Base-by-base conservation (phyloP, 2,329 filamentous ascomycete species). In the Ophiostoma ips region DNA sequence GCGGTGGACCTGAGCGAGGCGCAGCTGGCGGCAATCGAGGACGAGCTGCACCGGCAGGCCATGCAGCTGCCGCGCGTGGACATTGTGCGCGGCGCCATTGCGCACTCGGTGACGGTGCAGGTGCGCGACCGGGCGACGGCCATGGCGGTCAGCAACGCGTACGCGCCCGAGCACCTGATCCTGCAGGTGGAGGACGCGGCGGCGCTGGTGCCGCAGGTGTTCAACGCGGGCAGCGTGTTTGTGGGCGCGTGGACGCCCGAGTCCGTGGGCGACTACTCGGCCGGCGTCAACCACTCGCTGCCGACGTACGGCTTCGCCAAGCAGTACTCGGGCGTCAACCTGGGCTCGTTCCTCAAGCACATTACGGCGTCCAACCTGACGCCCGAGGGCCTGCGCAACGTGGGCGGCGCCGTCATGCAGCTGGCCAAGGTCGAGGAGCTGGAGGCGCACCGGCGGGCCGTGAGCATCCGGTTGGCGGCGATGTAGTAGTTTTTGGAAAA, bases 271-370 rank as follows among this genome's bases (percentile, higher is more conserved):
- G 92, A 98, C 65, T 98, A 98, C 70, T 95, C 88, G 55, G 92
- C 92, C 49, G 92, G 92, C 61, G 92, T 98, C 38, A 98, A 98
- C 66, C 92, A 98, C 71, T 94, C 87, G 52, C 71, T 98, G 57
- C 92, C 92, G 48, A 98, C 92, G 0, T 98, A 96, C 62, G 92
- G 92, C 37, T 98, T 94, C 61, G 92, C 92, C 46, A 95, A 94
- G 69, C 92, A 98, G 66, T 98, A 98, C 71, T 95, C 88, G 6
- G 92, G 92, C 48, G 92, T 98, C 62, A 98, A 95, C 66, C 77
- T 98, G 6, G 87, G 79, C 31, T 96, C 90, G 2, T 98, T 95
- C 68, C 77, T 95, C 64, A 98, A 98, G 71, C 88, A 96, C 72
- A 95, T 98, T 61, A 98, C 92, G 35, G 92, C 86, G 69, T 87